A percentile compares a stretch with the other conserved stretches of the same genome.
These are phyloP conservation scores for Aspergillus luchuensis DNA, from an alignment of 2,329 filamentous ascomycete genomes.

Conservation along the genomic window DNA sequence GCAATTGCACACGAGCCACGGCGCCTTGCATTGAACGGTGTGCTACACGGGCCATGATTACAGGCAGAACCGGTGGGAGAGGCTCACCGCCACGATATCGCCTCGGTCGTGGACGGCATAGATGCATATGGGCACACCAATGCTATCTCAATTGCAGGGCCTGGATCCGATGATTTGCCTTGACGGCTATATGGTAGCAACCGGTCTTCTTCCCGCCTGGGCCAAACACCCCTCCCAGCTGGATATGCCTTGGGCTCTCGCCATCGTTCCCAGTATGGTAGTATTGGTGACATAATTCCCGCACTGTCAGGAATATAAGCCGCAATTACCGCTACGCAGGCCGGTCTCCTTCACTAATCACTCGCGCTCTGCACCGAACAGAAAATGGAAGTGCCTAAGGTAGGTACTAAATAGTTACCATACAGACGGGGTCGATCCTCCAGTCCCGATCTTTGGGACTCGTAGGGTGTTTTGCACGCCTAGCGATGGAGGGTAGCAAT, in stretches of 20 bases:
- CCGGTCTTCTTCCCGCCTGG: neutral
- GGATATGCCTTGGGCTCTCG: neutral
- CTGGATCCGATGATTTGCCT: neutral
- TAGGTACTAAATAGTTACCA: constrained; percentile 3
- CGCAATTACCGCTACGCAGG: neutral
- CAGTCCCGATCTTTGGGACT: neutral
- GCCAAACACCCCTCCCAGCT: neutral
- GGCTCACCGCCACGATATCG: constrained; percentile 23
- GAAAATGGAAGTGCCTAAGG: constrained; percentile 8
- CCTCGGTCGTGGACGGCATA: neutral
- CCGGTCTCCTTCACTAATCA: neutral
- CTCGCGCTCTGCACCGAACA: constrained; percentile 5
- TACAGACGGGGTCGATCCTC: constrained; percentile 6
- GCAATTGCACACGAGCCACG: constrained; percentile 10
- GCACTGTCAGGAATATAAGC: neutral
- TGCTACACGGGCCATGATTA: constrained; percentile 1
- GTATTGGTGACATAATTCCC: neutral
- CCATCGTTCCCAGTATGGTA: neutral
- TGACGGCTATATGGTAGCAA: neutral
- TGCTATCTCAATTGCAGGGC: neutral
- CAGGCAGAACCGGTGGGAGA: constrained; percentile 4
- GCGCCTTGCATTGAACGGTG: constrained; percentile 14
- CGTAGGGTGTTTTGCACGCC: neutral
- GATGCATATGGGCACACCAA: constrained; percentile 1
- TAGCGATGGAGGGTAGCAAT: neutral